Evolutionary conservation across 2,329 filamentous ascomycete genomes (phyloP).

Genomic region (Bretziella fagacearum): DNA sequence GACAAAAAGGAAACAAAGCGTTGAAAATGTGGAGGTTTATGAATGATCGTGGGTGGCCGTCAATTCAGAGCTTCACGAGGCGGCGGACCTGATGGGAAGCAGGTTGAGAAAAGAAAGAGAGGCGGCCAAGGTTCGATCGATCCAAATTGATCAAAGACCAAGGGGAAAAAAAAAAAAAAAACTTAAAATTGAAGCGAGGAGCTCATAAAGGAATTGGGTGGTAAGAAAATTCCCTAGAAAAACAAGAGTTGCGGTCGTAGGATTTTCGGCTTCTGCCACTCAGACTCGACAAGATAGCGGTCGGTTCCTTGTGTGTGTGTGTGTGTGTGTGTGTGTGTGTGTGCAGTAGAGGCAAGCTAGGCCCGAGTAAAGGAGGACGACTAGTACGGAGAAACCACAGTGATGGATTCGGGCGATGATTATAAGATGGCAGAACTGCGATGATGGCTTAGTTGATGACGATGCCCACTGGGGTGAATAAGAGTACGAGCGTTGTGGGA

Average conservation of each 20-base stretch:
- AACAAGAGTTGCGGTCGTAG: constrained; percentile 9
- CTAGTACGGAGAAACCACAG: background rate
- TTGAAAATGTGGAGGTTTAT: background rate
- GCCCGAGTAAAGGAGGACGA: background rate
- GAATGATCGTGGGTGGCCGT: constrained; percentile 2
- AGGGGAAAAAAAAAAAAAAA: constrained; percentile 10
- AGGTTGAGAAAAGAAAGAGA: constrained; percentile 6
- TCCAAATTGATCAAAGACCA: constrained; percentile 4
- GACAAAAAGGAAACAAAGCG: background rate
- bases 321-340: no score
- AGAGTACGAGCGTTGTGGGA: background rate
- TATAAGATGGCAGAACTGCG: background rate
- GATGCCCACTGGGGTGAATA: background rate
- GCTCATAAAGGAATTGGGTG: constrained; percentile 7
- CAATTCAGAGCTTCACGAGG: constrained; percentile 8
- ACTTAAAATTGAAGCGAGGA: constrained; percentile 8
- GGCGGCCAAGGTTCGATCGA: constrained; percentile 5
- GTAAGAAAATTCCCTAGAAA: constrained; percentile 4
- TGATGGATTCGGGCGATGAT: background rate
- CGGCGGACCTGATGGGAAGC: constrained; percentile 10
- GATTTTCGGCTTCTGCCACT: constrained; percentile 12
- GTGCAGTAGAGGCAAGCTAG: background rate
- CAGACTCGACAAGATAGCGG: constrained; percentile 7
- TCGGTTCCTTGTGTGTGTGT: no score
- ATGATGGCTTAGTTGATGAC: background rate